Conservation (phyloP, 805 yeast genomes). For the Myxozyma nipponensis region DNA sequence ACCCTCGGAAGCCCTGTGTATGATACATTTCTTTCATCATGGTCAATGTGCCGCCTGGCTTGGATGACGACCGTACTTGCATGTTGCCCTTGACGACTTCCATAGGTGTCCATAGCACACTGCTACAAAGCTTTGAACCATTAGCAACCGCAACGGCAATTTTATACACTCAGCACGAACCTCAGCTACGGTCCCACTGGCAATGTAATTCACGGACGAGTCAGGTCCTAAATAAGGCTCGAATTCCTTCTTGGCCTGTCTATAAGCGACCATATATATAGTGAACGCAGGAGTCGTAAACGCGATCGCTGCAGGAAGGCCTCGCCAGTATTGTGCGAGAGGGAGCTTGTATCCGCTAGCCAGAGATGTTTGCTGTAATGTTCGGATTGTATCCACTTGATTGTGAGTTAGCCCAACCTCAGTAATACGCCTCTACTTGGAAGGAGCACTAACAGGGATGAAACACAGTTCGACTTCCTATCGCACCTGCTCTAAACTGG, state of each 20-base stretch:
- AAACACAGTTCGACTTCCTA: constrained; percentile 39
- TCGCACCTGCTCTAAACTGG: constrained; percentile 35
- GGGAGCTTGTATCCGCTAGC: constrained; percentile 39
- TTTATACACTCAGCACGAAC: constrained; percentile 2
- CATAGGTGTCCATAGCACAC: constrained; percentile 43
- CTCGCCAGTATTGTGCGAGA: constrained; percentile 41
- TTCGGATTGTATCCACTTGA: constrained; percentile 41
- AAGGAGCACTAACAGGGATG: constrained; percentile 37
- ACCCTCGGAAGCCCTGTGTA: constrained; percentile 70
- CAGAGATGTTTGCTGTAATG: constrained; percentile 42
- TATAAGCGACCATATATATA: constrained; percentile 41
- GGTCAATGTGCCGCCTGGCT: constrained; percentile 22
- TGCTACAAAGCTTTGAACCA: constrained; percentile 15
- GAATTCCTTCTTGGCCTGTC: constrained; percentile 39
- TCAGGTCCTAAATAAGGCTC: constrained; percentile 38
- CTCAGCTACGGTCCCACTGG: constrained; percentile 42
- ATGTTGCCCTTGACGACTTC: constrained; percentile 45
- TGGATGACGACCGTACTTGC: constrained; percentile 36
- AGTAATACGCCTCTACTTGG: background rate
- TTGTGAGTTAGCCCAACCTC: background rate
- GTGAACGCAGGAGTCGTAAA: constrained; percentile 44
- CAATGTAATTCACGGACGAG: constrained; percentile 37
- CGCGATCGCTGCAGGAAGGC: constrained; percentile 39
- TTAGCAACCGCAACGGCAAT: background rate
- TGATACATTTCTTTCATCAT: constrained; percentile 42